Evolutionary conservation across 1,139 yeast genomes (phyloP).

Genomic region (Yamadazyma epiphylla): DNA sequence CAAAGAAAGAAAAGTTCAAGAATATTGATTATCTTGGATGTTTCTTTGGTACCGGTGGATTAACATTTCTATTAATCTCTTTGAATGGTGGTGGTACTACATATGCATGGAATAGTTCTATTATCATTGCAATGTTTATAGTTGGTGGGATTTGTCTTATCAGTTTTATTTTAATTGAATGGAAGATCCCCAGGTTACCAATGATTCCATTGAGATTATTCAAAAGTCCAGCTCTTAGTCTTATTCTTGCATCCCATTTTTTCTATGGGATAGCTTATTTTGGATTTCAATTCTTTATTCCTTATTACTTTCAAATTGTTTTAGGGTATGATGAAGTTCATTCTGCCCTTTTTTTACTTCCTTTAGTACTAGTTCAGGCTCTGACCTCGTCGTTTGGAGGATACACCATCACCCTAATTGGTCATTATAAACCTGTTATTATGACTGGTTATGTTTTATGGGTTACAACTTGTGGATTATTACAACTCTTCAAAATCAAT

Average conservation of each 20-base stretch:
- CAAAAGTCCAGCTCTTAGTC: constrained; percentile 31
- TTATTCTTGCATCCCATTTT: constrained; percentile 41
- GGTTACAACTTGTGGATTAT: constrained; percentile 37
- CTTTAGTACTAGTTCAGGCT: constrained; percentile 42
- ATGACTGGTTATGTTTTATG: constrained; percentile 41
- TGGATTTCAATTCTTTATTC: constrained; percentile 41
- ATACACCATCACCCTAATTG: constrained; percentile 34
- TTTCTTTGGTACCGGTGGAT: constrained; percentile 38
- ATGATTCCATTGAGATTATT: constrained; percentile 54
- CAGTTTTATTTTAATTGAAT: constrained; percentile 42
- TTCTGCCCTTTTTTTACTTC: constrained; percentile 38
- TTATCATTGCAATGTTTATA: constrained; percentile 43
- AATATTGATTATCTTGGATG: constrained; percentile 50
- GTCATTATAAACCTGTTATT: constrained; percentile 41
- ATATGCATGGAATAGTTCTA: constrained; percentile 47
- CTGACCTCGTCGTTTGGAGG: constrained; percentile 40
- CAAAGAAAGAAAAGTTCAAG: constrained; percentile 29
- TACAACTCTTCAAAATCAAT: constrained; percentile 28
- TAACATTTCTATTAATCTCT: constrained; percentile 46
- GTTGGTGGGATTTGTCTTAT: constrained; percentile 43
- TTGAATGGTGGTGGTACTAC: constrained; percentile 55
- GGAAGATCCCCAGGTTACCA: constrained; percentile 48
- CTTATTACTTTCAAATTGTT: constrained; percentile 52
- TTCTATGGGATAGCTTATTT: constrained; percentile 49
- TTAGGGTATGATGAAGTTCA: constrained; percentile 33